A percentile compares a stretch with the other conserved stretches of the same genome.
These are phyloP conservation scores for Sideroxylon spinosum DNA, from an alignment of 179 eudicot genomes.

Conservation along the genomic window DNA sequence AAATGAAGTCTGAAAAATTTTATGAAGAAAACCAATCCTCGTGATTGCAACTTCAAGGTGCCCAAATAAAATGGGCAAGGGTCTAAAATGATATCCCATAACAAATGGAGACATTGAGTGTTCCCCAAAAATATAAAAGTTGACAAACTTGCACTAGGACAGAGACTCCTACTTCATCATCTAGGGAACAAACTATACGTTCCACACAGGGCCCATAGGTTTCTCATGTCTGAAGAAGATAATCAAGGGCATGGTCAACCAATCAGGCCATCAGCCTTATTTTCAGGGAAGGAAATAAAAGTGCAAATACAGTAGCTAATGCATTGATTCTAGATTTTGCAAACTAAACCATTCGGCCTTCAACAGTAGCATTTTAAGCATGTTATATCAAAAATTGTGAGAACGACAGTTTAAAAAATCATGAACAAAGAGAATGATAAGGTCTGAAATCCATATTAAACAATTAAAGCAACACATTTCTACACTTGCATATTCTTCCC, in stretches of 20 bases:
- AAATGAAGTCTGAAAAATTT: too few species aligned
- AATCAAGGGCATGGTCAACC: not conserved
- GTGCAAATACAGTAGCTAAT: not conserved
- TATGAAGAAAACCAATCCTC: not conserved
- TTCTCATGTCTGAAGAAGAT: not conserved
- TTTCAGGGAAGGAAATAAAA: conserved; percentile 5
- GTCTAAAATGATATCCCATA: not conserved
- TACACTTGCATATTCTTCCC: too few species aligned
- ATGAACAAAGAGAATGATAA: too few species aligned
- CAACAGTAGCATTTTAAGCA: not conserved
- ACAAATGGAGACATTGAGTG: not conserved
- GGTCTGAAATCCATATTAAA: too few species aligned
- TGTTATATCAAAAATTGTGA: not conserved
- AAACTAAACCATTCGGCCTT: not conserved
- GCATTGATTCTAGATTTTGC: not conserved
- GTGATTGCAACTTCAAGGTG: not conserved
- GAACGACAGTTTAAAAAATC: not conserved
- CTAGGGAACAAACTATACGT: too few species aligned
- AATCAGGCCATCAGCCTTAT: not conserved
- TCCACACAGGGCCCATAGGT: not conserved
- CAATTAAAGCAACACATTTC: too few species aligned
- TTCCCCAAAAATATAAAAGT: not conserved
- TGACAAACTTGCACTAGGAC: not conserved
- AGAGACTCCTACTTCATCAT: too few species aligned
- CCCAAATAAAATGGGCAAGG: not conserved